A percentile compares a stretch with the other conserved stretches of the same genome.
Conservation (phyloP, 768 basidiomycete species). For the Termitomyces heimii region DNA sequence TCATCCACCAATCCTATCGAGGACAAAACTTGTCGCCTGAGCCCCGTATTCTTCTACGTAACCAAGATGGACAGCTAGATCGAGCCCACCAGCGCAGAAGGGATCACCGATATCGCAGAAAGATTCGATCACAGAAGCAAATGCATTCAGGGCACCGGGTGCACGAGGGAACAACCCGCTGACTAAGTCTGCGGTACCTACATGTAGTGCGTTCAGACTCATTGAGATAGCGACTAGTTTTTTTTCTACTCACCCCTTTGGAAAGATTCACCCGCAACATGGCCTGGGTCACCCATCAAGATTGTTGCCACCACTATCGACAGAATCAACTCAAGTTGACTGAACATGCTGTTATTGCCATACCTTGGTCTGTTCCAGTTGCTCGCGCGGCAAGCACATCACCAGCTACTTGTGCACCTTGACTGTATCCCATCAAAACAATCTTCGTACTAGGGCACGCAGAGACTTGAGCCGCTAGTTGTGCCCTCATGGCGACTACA, state of each 20-base stretch:
- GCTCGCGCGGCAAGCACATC: constrained; percentile 8
- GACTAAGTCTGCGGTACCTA: constrained; percentile 8
- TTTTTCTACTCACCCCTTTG: constrained; percentile 4
- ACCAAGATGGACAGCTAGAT: constrained; percentile 16
- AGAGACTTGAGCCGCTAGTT: constrained; percentile 5
- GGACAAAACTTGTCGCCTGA: constrained; percentile 20
- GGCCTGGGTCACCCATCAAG: constrained; percentile 12
- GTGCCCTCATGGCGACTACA: constrained; percentile 7
- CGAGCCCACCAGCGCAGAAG: constrained; percentile 22
- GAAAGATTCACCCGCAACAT: constrained; percentile 8
- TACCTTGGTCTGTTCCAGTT: constrained; percentile 7
- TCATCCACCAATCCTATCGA: constrained; percentile 21
- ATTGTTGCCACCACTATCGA: constrained; percentile 5
- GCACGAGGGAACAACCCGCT: constrained; percentile 10
- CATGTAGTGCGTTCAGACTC: not conserved
- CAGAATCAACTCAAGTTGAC: not conserved
- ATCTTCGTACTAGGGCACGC: constrained; percentile 11
- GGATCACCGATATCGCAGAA: constrained; percentile 23
- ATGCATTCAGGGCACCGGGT: constrained; percentile 4
- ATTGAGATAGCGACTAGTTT: not conserved
- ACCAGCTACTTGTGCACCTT: constrained; percentile 11
- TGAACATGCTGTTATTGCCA: not conserved
- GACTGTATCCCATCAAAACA: constrained; percentile 11
- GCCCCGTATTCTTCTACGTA: constrained; percentile 22
- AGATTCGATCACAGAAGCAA: constrained; percentile 6